These are phyloP conservation scores for Nitzschia inconspicua DNA, from an alignment of 108 stramenopile species.

Conservation along the genomic window DNA sequence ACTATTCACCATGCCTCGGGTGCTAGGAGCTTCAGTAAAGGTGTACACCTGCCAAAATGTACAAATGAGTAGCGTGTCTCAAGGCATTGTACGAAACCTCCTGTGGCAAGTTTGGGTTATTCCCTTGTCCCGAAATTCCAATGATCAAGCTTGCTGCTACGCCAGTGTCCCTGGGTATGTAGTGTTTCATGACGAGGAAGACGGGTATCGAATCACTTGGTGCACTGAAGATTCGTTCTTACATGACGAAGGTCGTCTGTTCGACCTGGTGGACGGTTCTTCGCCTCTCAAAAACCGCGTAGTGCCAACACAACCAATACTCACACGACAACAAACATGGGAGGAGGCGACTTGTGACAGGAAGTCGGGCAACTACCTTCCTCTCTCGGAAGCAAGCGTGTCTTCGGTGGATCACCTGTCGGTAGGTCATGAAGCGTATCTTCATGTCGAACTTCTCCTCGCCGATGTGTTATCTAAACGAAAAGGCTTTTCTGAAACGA, in stretches of 20 bases:
- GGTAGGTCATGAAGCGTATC: slow-evolving; percentile 31
- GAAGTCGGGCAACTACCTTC: too few species aligned
- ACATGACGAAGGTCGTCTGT: background rate
- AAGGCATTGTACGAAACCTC: too few species aligned
- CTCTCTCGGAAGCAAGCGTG: too few species aligned
- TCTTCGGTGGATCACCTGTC: background rate
- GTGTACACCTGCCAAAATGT: too few species aligned
- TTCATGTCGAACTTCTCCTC: slow-evolving; percentile 56
- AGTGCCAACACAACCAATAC: background rate
- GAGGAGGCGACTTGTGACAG: too few species aligned
- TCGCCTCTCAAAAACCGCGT: background rate
- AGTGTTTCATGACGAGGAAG: slow-evolving; percentile 68
- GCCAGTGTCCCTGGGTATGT: slow-evolving; percentile 46
- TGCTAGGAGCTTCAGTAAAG: slow-evolving; percentile 45
- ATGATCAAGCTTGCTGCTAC: too few species aligned
- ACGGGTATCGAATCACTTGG: slow-evolving; percentile 73
- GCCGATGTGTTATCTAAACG: slow-evolving; percentile 39
- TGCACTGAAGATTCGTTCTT: slow-evolving; percentile 19
- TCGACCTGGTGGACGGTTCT: background rate
- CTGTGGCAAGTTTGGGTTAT: slow-evolving; percentile 28
- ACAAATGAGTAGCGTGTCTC: too few species aligned
- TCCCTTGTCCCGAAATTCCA: slow-evolving; percentile 17
- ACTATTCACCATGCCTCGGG: slow-evolving; percentile 38
- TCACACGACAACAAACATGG: background rate
- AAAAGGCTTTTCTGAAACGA: slow-evolving; percentile 31